Conservation (phyloP, 805 yeast genomes). For the Teunomyces tritomae region DNA sequence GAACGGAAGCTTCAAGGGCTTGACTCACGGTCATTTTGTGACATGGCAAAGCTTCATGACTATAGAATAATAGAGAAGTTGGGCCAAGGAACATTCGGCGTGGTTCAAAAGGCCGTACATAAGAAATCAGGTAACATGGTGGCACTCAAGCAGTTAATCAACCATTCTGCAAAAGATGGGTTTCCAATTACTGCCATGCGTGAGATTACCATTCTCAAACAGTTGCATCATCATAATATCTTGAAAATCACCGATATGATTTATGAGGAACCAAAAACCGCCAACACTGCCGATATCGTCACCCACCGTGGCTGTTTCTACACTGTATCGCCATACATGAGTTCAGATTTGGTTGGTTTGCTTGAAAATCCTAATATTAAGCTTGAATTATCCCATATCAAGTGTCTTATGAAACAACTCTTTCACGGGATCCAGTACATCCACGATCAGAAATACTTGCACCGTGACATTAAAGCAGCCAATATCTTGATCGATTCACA, state of each 20-base stretch:
- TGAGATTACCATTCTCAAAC: slow-evolving; percentile 80
- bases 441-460: slow-evolving; percentile 60
- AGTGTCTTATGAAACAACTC: slow-evolving; percentile 77
- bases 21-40: slow-evolving; percentile 17
- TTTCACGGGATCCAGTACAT: slow-evolving; percentile 78
- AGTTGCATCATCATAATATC: slow-evolving; percentile 65
- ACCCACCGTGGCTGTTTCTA: slow-evolving; percentile 54
- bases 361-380: slow-evolving; percentile 72
- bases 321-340: slow-evolving; percentile 91
- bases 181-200: slow-evolving; percentile 95
- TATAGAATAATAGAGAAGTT: slow-evolving; percentile 36
- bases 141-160: slow-evolving; percentile 83
- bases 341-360: slow-evolving; percentile 86
- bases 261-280: slow-evolving; percentile 36
- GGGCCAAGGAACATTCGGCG: slow-evolving; percentile 54
- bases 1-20: background rate
- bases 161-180: slow-evolving; percentile 73
- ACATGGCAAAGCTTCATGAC: slow-evolving; percentile 31
- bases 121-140: slow-evolving; percentile 57
- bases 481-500: slow-evolving; percentile 74
- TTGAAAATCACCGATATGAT: slow-evolving; percentile 79
- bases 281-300: slow-evolving; percentile 31
- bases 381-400: slow-evolving; percentile 66
- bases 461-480: slow-evolving; percentile 96
- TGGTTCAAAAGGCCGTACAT: slow-evolving; percentile 76